Evolutionary conservation across 2,329 filamentous ascomycete species (phyloP), one percentile per base, ranked within the genome.

Genomic region (Paramyrothecium roridum): DNA sequence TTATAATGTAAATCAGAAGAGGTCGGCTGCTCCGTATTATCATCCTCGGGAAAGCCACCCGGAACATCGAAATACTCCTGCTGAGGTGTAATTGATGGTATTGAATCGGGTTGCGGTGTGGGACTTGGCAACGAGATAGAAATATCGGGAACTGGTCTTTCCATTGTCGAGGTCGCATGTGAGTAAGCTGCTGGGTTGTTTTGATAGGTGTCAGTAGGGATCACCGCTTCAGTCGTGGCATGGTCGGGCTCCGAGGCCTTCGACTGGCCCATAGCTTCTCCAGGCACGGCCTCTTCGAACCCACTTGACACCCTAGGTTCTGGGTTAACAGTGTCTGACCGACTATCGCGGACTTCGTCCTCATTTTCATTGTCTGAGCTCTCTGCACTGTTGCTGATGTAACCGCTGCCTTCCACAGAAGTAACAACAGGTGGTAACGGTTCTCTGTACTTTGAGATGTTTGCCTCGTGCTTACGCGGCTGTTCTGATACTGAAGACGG

Each of bases 391-490:
- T 88, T 84, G 16, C 86, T 89, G 16, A 78, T 71, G 60, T 89
- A 86, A 1, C 83, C 86, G 54, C 73, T 81, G 11, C 82, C 84
- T 65, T 92, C 87, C 19, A 88, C 81, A 1, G 86, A 86, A 0
- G 87, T 88, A 13, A 90, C 85, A 17, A 90, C 80, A 1, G 87
- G 87, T 4, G 89, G 86, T 34, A 91, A 68, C 17, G 90, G 88
- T 58, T 89, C 83, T 52, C 82, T 76, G 58, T 79, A 79, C 61
- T 78, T 79, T 8, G 81, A 82, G 13, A 78, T 83, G 56, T 85
- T 85, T 23, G 82, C 80, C 49, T 75, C 74, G 56, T 81, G 80
- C 57, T 78, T 82, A 3, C 76, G 70, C 4, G 74, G 75, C 50
- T 80, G 75, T 52, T 88, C 84, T 48, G 82, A 78, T 8, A 75